A percentile compares a stretch with the other conserved stretches of the same genome.
phyloP scores from a whole-genome alignment of 148 eudicot genomes.

The Arbutus unedo region DNA sequence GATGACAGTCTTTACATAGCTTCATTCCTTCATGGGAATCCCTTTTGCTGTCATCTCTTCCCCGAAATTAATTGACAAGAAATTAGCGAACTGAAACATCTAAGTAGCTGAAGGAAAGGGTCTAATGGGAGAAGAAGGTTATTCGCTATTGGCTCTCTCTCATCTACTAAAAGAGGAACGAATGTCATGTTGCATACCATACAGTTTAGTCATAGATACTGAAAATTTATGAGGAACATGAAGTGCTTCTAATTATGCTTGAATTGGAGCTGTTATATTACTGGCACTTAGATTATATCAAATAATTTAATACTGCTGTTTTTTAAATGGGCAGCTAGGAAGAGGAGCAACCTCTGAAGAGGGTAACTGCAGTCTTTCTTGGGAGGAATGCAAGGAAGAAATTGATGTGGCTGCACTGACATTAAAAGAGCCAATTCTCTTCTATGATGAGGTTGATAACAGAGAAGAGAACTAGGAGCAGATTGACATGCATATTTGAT shows the following conservation, averaged over 20 bases:
- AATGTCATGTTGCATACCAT: neutral
- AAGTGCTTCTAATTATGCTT: slow-evolving; percentile 12
- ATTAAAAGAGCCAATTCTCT: slow-evolving; percentile 86
- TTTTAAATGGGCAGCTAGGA: slow-evolving; percentile 25
- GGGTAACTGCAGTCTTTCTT: slow-evolving; percentile 37
- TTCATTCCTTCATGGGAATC: neutral
- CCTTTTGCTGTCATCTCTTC: neutral
- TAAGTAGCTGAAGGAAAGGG: neutral
- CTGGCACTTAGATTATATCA: neutral
- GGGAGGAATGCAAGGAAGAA: slow-evolving; percentile 80
- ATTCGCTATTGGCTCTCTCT: neutral
- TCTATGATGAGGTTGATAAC: slow-evolving; percentile 81
- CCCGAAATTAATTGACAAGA: neutral
- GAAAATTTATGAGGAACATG: neutral
- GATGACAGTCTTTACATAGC: neutral
- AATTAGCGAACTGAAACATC: neutral
- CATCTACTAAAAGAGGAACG: neutral
- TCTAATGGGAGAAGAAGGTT: neutral
- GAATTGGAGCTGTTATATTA: neutral
- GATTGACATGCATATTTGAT: neutral
- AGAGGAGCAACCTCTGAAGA: slow-evolving; percentile 28
- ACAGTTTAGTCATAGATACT: neutral
- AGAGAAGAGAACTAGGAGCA: slow-evolving; percentile 1
- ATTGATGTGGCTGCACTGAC: slow-evolving; percentile 78
- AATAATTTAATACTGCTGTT: slow-evolving; percentile 6